phyloP scores from a whole-genome alignment of 208 protist genomes.

The Leishmania tarentolae region DNA sequence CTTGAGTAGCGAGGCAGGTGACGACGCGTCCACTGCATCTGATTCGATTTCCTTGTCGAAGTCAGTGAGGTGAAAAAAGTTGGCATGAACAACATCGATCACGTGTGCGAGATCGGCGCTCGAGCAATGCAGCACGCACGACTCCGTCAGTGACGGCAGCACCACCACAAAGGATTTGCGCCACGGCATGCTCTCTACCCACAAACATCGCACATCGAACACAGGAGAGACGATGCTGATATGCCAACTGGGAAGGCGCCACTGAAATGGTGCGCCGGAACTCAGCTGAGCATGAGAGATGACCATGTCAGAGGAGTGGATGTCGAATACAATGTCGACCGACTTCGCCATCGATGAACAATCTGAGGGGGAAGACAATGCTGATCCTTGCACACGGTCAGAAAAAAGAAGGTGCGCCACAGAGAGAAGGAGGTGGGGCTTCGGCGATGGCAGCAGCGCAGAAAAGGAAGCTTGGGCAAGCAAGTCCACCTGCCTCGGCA shows the following conservation, averaged over 20 bases:
- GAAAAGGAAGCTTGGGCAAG: conserved; percentile 4
- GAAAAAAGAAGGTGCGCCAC: neutral
- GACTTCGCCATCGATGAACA: neutral
- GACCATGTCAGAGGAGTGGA: neutral
- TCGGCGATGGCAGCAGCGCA: neutral
- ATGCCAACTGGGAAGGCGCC: conserved; percentile 11
- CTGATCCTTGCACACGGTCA: neutral
- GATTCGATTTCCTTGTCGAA: too few species aligned
- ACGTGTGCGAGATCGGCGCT: conserved; percentile 8
- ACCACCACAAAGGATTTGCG: conserved; percentile 16
- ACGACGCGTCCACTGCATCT: neutral
- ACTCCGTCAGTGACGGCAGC: conserved; percentile 11
- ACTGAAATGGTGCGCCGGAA: neutral
- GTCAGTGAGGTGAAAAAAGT: conserved; percentile 1
- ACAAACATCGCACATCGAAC: conserved; percentile 15
- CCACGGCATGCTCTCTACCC: conserved; percentile 5
- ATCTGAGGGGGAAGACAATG: neutral
- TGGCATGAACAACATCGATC: conserved; percentile 23
- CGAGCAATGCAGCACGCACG: conserved; percentile 6
- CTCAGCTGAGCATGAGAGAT: conserved; percentile 5
- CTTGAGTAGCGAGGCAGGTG: conserved; percentile 23
- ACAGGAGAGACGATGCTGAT: conserved; percentile 6
- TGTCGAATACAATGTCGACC: neutral
- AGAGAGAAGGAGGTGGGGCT: neutral
- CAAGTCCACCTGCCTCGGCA: conserved; percentile 17